A percentile compares a stretch with the other conserved stretches of the same genome.
Conservation (phyloP, 257 asterid species). For the Solanum gracilifrons region DNA sequence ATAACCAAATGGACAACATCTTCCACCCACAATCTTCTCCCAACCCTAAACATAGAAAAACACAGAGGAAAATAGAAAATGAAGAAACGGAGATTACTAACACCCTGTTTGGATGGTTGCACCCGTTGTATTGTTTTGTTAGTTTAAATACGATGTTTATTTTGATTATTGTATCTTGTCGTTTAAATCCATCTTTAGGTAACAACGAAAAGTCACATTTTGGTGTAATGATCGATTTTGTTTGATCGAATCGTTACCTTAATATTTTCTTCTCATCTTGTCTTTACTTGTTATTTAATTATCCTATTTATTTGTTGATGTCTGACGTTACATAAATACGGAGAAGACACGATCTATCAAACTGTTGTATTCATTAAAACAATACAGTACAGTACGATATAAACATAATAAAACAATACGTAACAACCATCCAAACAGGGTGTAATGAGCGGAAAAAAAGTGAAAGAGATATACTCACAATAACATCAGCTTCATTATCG, state of each 20-base stretch:
- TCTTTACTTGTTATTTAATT: no score
- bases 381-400: no score
- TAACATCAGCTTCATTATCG: constrained; percentile 71
- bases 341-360: no score
- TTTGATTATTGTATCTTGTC: neutral
- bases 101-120: neutral
- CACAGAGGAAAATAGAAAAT: neutral
- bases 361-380: no score
- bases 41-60: neutral
- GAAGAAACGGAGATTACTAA: neutral
- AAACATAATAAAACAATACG: neutral
- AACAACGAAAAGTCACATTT: neutral
- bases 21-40: neutral
- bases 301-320: no score
- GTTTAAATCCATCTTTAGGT: neutral
- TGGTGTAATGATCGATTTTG: neutral
- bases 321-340: no score
- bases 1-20: neutral
- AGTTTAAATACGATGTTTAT: neutral
- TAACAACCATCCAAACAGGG: neutral
- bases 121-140: neutral
- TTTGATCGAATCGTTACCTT: neutral
- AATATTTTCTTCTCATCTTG: neutral
- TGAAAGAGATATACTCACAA: constrained; percentile 34
- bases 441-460: neutral